phyloP scores from a whole-genome alignment of 441 rosid species.

The Brassica balearica region DNA sequence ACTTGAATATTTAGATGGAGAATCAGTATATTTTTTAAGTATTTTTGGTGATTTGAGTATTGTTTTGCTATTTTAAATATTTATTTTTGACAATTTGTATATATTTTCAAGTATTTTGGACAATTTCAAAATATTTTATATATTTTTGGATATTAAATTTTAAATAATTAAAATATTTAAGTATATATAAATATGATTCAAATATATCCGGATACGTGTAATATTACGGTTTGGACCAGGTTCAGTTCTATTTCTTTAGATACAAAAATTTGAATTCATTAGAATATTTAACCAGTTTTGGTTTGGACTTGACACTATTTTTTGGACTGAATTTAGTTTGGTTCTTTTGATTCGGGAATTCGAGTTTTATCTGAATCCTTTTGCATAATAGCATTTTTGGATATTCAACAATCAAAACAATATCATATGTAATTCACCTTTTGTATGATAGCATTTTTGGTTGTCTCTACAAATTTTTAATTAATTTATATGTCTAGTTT shows the following conservation, averaged over 20 bases:
- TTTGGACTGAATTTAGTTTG: background rate
- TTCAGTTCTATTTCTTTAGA: background rate
- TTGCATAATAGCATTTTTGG: background rate
- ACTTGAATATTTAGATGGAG: background rate
- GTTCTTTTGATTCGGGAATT: background rate
- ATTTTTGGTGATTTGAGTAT: background rate
- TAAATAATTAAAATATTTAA: background rate
- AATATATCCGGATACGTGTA: background rate
- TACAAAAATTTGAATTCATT: background rate
- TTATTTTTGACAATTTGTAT: background rate
- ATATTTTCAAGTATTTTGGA: background rate
- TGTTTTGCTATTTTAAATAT: background rate
- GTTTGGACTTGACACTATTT: background rate
- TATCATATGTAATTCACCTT: background rate
- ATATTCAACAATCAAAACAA: background rate
- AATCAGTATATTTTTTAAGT: background rate
- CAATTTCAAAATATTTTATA: background rate
- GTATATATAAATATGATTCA: background rate
- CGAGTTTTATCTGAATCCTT: background rate
- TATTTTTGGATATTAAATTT: background rate
- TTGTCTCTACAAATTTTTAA: background rate
- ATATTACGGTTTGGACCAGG: background rate
- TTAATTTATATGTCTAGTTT: background rate
- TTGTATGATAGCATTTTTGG: background rate
- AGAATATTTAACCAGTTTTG: background rate